These are phyloP conservation scores for Neonectria punicea DNA, from an alignment of 2,329 filamentous ascomycete species.

Conservation along the genomic window DNA sequence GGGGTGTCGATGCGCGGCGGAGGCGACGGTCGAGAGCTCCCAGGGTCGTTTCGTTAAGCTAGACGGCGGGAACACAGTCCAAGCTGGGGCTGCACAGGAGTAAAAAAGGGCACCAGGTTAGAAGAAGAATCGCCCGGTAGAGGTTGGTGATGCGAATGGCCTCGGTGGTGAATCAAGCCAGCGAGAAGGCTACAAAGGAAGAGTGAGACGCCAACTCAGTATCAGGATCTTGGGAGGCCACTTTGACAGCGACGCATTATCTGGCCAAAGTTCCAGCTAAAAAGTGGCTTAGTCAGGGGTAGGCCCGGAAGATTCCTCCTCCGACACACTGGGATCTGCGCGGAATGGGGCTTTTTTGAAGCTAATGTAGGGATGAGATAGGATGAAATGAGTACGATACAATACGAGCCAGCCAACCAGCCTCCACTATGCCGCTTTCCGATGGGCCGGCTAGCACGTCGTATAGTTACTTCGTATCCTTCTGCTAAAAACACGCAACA, in stretches of 20 bases:
- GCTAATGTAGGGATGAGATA: not conserved
- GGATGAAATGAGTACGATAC: not conserved
- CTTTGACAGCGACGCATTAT: slow-evolving; percentile 34
- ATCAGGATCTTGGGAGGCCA: slow-evolving; percentile 41
- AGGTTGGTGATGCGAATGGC: slow-evolving; percentile 12
- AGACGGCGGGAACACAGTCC: not conserved
- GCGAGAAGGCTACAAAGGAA: slow-evolving; percentile 34
- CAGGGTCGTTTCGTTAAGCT: slow-evolving; percentile 11
- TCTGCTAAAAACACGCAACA: not conserved
- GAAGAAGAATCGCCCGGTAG: slow-evolving; percentile 1
- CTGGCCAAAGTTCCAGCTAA: slow-evolving; percentile 38
- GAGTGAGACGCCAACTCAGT: slow-evolving; percentile 33
- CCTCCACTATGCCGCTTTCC: not conserved
- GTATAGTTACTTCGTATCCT: not conserved
- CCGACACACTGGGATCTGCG: slow-evolving; percentile 14
- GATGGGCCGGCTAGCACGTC: not conserved
- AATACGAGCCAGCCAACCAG: not conserved
- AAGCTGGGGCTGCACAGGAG: not conserved
- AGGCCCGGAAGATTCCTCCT: slow-evolving; percentile 29
- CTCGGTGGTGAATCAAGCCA: slow-evolving; percentile 30
- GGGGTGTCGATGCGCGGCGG: slow-evolving; percentile 35
- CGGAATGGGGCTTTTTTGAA: not conserved
- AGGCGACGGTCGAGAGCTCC: slow-evolving; percentile 8
- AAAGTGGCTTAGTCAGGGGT: slow-evolving; percentile 40
- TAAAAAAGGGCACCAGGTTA: not conserved